Evolutionary conservation across 1,284 basidiomycete species (phyloP).

Genomic region (Ganoderma boninense): DNA sequence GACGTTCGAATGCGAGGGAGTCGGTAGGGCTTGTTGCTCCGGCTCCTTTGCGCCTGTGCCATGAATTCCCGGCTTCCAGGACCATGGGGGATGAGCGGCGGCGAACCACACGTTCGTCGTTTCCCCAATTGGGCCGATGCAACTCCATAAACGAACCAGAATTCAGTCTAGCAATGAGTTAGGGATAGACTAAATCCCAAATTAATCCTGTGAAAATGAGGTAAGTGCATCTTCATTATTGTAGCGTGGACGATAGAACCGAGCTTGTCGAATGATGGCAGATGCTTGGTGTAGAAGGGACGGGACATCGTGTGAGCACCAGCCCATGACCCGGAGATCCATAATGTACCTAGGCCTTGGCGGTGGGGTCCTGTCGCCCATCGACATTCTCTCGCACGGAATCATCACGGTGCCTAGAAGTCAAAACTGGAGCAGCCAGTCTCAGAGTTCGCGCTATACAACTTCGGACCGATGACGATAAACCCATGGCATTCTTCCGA

Average conservation of each 20-base stretch:
- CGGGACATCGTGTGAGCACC: neutral
- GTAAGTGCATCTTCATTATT: neutral
- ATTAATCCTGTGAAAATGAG: neutral
- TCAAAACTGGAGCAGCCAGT: conserved; percentile 10
- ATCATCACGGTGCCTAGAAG: conserved; percentile 10
- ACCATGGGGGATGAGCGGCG: neutral
- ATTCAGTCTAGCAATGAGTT: neutral
- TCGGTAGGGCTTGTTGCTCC: conserved; percentile 1
- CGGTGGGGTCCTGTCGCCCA: conserved; percentile 18
- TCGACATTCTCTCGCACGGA: conserved; percentile 9
- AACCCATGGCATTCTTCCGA: conserved; percentile 17
- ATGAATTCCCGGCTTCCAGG: neutral
- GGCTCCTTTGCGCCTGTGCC: conserved; percentile 8
- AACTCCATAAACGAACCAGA: neutral
- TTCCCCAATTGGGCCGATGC: neutral
- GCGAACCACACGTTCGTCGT: neutral
- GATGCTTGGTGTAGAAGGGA: neutral
- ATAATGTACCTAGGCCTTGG: conserved; percentile 15
- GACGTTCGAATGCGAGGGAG: conserved; percentile 5
- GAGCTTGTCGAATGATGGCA: neutral
- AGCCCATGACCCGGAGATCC: conserved; percentile 13
- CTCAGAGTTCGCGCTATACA: conserved; percentile 6
- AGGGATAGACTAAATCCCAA: neutral
- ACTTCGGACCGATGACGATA: conserved; percentile 23
- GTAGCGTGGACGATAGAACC: conserved; percentile 4